Conservation (phyloP, 257 asterid genomes). For the Petunia axillaris region DNA sequence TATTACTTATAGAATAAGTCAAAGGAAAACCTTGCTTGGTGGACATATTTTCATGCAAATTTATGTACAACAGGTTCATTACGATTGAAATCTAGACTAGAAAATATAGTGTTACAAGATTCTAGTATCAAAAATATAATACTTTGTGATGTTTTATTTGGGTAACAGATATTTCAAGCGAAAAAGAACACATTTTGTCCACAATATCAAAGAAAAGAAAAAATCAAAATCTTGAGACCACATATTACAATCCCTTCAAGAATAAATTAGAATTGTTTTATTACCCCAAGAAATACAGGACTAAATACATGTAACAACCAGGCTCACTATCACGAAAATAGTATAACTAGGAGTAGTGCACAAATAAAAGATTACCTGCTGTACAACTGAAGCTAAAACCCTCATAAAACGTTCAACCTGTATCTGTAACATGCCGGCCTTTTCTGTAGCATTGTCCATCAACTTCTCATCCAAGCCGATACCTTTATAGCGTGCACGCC, state of each 20-base stretch:
- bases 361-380: conserved; percentile 61
- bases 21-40: neutral
- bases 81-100: neutral
- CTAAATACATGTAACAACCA: neutral
- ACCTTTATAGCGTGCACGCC: conserved; percentile 87
- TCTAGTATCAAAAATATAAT: neutral
- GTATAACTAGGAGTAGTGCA: conserved; percentile 5
- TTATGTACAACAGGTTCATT: neutral
- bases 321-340: neutral
- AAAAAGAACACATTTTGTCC: neutral
- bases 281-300: neutral
- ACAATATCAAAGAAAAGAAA: neutral
- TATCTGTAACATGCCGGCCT: conserved; percentile 83
- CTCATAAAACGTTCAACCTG: conserved; percentile 78
- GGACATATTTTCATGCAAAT: neutral
- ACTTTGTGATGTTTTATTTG: neutral
- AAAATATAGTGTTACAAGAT: neutral
- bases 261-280: neutral
- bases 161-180: neutral
- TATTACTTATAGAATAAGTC: neutral
- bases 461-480: conserved; percentile 89
- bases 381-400: conserved; percentile 85
- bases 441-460: conserved; percentile 82
- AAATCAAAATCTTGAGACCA: neutral
- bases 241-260: neutral